Conservation (phyloP, 78 protist species). For the Dictyostelium firmibasis region DNA sequence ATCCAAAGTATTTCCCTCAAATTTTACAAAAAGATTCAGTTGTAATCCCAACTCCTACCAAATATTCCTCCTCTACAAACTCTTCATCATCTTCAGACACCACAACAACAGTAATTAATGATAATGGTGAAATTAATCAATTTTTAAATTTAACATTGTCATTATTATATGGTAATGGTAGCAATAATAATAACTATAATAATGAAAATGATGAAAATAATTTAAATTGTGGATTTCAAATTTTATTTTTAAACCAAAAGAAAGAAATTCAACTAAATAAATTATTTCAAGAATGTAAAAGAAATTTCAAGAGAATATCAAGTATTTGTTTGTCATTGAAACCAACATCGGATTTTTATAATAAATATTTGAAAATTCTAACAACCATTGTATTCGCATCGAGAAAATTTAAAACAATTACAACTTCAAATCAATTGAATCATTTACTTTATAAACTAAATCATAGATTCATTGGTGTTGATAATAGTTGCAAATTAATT, state of each 20-base stretch:
- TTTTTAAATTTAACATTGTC: conserved; percentile 30
- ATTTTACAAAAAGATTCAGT: neutral
- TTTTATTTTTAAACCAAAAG: neutral
- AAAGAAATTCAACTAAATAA: conserved; percentile 11
- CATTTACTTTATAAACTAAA: neutral
- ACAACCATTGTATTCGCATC: neutral
- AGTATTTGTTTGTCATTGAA: conserved; percentile 16
- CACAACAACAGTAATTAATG: neutral
- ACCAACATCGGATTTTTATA: conserved; percentile 70
- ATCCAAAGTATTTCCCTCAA: conserved; percentile 70
- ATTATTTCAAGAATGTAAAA: conserved; percentile 57
- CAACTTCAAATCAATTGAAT: neutral
- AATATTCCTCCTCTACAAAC: neutral
- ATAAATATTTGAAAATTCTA: conserved; percentile 18
- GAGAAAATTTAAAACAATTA: neutral
- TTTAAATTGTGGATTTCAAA: conserved; percentile 3
- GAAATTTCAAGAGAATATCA: conserved; percentile 51
- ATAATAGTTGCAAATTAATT: neutral
- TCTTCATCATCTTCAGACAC: neutral
- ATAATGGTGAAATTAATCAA: conserved; percentile 23
- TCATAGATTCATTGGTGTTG: conserved; percentile 48
- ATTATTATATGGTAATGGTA: conserved; percentile 17
- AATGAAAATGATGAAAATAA: neutral
- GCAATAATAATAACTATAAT: neutral
- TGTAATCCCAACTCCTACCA: neutral